Base-by-base conservation (phyloP, 2,329 filamentous ascomycete species). In the Claviceps sp. region DNA sequence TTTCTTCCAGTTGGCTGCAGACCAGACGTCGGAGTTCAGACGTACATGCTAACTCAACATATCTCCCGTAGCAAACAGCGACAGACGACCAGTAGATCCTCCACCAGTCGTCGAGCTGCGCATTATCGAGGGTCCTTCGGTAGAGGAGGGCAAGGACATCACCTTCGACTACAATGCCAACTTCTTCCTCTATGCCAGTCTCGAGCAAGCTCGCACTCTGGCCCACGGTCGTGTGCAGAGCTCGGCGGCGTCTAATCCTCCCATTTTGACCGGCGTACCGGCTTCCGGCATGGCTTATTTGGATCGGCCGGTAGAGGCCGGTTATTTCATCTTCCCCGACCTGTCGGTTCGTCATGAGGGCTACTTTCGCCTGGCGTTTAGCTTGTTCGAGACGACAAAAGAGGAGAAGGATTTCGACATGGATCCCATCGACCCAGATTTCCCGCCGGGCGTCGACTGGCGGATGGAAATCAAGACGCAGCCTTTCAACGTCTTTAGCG, bases 301-400 rank as follows among this genome's bases (percentile, higher is more conserved):
- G 49, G 91, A 97, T 65, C 85, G 91, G 45, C 93, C 93, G 2
- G 69, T 71, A 41, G 78, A 82, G 59, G 81, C 80, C 43, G 93
- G 90, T 51, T 98, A 97, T 68, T 98, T 98, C 69, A 87, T 98
- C 67, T 98, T 98, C 66, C 93, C 93, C 3, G 93, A 98, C 67
- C 74, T 97, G 30, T 96, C 91, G 0, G 91, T 98, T 47, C 84
- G 93, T 52, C 91, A 98, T 63, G 93, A 98, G 68, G 93, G 93
- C 56, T 84, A 85, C 59, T 98, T 96, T 67, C 78, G 85, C n/a
- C 72, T 98, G 51, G 86, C 83, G 56, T 97, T 98, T 70, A 90
- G 88, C 61, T 73, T 98, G 37, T 97, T 93, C 61, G 93, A 98
- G 71, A 86, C 95, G 65, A 84, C 89, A 63, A 95, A 95, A 74